phyloP scores from a whole-genome alignment of 768 basidiomycete genomes.

The Pulveroboletus sp. region DNA sequence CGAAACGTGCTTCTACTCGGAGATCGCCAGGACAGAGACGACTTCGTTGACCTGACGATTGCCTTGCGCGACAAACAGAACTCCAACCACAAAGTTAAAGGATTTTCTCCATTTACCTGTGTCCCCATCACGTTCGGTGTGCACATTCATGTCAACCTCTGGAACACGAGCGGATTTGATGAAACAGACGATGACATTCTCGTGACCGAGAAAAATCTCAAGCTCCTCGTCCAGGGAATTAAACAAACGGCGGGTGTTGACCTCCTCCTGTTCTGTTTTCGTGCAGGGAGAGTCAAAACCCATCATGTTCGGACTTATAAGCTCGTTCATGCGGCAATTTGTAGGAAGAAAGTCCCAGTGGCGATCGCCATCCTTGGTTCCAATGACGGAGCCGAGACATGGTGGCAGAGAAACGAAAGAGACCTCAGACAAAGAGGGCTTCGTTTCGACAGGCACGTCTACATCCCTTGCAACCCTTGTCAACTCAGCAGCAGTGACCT shows the following conservation, averaged over 20 bases:
- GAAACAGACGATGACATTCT: constrained; percentile 9
- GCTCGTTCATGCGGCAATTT: constrained; percentile 29
- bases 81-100: not conserved
- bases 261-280: constrained; percentile 28
- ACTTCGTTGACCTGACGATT: constrained; percentile 8
- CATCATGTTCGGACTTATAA: constrained; percentile 25
- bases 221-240: constrained; percentile 12
- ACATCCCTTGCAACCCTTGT: constrained; percentile 8
- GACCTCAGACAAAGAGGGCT: constrained; percentile 15
- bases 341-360: constrained; percentile 27
- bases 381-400: constrained; percentile 18
- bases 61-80: not conserved
- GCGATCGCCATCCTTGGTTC: constrained; percentile 31
- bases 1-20: constrained; percentile 19
- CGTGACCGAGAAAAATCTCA: constrained; percentile 14
- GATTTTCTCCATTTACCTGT: not conserved
- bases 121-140: not conserved
- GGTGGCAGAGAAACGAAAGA: constrained; percentile 30
- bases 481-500: not conserved
- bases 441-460: constrained; percentile 27
- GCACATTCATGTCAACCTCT: constrained; percentile 16
- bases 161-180: constrained; percentile 13
- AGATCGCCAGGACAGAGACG: constrained; percentile 10
- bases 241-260: constrained; percentile 12
- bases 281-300: constrained; percentile 18